These are phyloP conservation scores for Diplodia mutila DNA, from an alignment of 2,329 filamentous ascomycete species.

Conservation along the genomic window DNA sequence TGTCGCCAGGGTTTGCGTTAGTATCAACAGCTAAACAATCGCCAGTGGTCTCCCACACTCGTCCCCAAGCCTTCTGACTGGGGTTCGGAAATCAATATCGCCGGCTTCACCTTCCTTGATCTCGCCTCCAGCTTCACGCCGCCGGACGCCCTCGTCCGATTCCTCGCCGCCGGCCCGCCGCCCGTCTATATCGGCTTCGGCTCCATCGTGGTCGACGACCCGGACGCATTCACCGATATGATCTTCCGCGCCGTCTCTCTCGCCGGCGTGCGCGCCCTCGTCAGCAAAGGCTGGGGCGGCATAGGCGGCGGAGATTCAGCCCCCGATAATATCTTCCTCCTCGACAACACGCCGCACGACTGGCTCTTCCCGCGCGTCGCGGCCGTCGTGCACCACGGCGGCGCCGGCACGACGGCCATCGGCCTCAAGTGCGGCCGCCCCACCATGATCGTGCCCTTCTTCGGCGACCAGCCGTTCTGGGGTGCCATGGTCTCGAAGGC, in stretches of 20 bases:
- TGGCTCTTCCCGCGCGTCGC: constrained; percentile 63
- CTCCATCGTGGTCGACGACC: constrained; percentile 74
- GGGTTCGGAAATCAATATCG: constrained; percentile 71
- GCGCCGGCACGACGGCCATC: constrained; percentile 75
- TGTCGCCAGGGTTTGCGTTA: background rate
- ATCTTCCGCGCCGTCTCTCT: constrained; percentile 70
- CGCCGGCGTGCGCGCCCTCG: constrained; percentile 70
- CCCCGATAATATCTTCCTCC: constrained; percentile 67
- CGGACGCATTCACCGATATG: constrained; percentile 68
- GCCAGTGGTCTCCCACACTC: constrained; percentile 59
- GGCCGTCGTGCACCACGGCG: constrained; percentile 45
- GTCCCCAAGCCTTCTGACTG: constrained; percentile 71
- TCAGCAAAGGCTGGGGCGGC: constrained; percentile 77
- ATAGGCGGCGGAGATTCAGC: constrained; percentile 57
- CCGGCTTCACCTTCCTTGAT: constrained; percentile 79
- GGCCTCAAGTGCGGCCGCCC: constrained; percentile 72
- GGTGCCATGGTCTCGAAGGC: constrained; percentile 68
- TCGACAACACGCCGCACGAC: constrained; percentile 75
- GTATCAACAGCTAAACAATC: background rate
- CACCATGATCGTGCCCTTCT: constrained; percentile 78
- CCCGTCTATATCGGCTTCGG: constrained; percentile 79
- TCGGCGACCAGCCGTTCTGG: constrained; percentile 81
- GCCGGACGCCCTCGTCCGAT: constrained; percentile 54
- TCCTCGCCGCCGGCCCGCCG: constrained; percentile 48
- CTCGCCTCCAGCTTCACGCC: constrained; percentile 65